Conservation (phyloP, 306 rosid genomes). For the Rosa rugosa region DNA sequence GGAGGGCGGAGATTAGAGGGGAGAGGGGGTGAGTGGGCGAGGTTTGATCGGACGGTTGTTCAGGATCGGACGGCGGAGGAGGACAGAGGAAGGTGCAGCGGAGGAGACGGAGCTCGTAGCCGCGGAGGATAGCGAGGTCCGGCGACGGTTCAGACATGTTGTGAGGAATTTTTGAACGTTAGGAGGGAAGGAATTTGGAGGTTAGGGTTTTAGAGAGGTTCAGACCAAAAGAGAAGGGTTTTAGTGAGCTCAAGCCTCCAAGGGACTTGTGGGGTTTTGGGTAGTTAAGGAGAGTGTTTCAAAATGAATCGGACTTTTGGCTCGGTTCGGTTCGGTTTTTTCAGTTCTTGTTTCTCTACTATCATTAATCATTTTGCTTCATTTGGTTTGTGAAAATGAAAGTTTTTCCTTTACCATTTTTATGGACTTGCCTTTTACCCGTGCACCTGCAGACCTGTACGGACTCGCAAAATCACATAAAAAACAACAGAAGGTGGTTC, state of each 20-base stretch:
- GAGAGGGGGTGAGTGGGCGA: constrained; percentile 22
- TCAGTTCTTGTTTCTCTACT: too few species aligned
- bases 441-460: too few species aligned
- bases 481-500: too few species aligned
- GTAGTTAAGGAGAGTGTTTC: too few species aligned
- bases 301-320: background rate
- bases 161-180: background rate
- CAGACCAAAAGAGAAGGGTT: background rate
- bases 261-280: too few species aligned
- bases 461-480: too few species aligned
- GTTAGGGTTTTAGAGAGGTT: constrained; percentile 9
- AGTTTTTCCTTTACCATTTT: too few species aligned
- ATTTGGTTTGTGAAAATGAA: too few species aligned
- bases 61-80: constrained; percentile 25
- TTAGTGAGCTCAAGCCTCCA: background rate
- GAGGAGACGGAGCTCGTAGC: constrained; percentile 76
- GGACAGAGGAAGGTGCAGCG: constrained; percentile 50
- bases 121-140: constrained; percentile 33
- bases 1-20: constrained; percentile 37
- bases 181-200: too few species aligned
- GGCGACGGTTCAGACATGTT: constrained; percentile 19
- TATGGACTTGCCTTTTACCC: too few species aligned
- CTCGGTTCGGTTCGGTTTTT: background rate
- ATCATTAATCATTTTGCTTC: too few species aligned
- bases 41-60: constrained; percentile 19